Evolutionary conservation across 306 rosid species (phyloP), one percentile per base, ranked within the genome.

Genomic region (Medicago ruthenica): DNA sequence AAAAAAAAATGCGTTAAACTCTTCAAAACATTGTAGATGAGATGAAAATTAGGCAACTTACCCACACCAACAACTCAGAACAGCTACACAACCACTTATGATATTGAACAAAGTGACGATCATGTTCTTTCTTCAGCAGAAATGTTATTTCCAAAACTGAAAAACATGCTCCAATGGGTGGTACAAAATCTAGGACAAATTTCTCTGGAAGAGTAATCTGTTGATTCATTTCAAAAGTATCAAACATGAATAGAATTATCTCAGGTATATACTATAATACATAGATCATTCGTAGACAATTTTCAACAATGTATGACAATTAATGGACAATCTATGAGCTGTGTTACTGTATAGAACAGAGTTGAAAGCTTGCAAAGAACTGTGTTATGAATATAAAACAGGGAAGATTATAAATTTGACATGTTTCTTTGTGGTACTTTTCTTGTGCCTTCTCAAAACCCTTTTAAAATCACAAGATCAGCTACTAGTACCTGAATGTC

Each of bases 41-140:
- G 53, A 57, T 24, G 27, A 67, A 80, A 76, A 13, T 39, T 66
- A 70, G 18, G 45, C 76, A 79, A 57, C 92, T 81, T 87, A 92
- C 98, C 98, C 98, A 95, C 73, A 86, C 79, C 37, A 89, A 85
- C 86, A 90, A 85, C 69, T 83, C 89, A 58, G 98, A 90, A 77
- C 89, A 85, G 83, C 85, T 78, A 82, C 81, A 67, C 53, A 92
- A 83, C 97, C 95, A 92, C 54, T 84, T 87, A 67, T 89, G 87
- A 77, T 83, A 85, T 69, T 70, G 84, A 62, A 86, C 60, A 59
- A 75, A 76, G 67, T 61, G 86, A 53, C 85, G 85, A 40, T 59
- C 71, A 65, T 77, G 67, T 69, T 76, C 87, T 85, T 69, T 86
- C 85, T 80, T 84, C 81, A 82, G 67, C 42, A 90, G 77, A n/a